phyloP scores from a whole-genome alignment of 768 basidiomycete genomes.

The Rhizopogon roseolus region DNA sequence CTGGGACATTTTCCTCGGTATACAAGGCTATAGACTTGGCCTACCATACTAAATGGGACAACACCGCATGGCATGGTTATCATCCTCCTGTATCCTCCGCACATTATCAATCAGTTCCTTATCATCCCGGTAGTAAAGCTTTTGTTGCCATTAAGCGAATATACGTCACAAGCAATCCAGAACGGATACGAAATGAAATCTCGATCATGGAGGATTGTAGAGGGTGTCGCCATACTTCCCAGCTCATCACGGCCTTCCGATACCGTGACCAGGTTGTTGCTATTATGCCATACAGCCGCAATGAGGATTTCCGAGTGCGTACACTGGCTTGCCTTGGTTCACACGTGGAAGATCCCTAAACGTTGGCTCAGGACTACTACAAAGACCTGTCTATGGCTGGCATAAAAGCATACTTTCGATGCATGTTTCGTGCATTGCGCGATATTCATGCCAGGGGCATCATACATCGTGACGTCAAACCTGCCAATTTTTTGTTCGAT shows the following conservation, averaged over 20 bases:
- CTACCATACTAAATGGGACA: slow-evolving; percentile 74
- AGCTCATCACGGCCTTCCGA: slow-evolving; percentile 93
- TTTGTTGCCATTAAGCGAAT: slow-evolving; percentile 96
- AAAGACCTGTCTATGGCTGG: slow-evolving; percentile 65
- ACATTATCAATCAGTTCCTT: slow-evolving; percentile 51
- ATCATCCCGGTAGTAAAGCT: slow-evolving; percentile 42
- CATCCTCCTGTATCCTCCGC: slow-evolving; percentile 63
- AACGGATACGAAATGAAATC: slow-evolving; percentile 90
- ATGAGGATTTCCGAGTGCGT: slow-evolving; percentile 90
- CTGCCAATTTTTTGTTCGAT: slow-evolving; percentile 95
- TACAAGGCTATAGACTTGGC: slow-evolving; percentile 90
- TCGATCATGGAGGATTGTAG: slow-evolving; percentile 82
- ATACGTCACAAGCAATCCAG: slow-evolving; percentile 93
- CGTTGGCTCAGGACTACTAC: slow-evolving; percentile 63
- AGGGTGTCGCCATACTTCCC: slow-evolving; percentile 83
- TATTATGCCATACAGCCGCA: slow-evolving; percentile 89
- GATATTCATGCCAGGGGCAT: slow-evolving; percentile 85
- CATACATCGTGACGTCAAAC: slow-evolving; percentile 97
- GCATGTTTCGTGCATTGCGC: slow-evolving; percentile 84
- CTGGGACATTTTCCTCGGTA: slow-evolving; percentile 98
- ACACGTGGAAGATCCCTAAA: slow-evolving; percentile 4
- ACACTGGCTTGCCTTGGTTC: neutral
- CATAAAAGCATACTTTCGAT: slow-evolving; percentile 84
- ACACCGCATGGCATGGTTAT: slow-evolving; percentile 64
- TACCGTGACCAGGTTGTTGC: slow-evolving; percentile 89